These are phyloP conservation scores for Paecilomyces formosus DNA, from an alignment of 2,329 filamentous ascomycete genomes.

Conservation along the genomic window DNA sequence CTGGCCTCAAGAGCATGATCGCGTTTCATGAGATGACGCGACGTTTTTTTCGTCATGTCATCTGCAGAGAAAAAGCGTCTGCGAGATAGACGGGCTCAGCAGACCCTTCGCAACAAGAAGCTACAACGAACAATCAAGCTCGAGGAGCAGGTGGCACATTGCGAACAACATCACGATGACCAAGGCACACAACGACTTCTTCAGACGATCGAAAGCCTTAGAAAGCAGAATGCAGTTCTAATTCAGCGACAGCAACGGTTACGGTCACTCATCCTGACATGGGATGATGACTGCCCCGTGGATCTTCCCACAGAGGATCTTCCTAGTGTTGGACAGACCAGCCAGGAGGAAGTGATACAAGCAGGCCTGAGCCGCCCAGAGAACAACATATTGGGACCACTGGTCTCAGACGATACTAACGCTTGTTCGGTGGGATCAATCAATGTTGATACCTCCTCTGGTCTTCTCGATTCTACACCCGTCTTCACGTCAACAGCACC, in stretches of 20 bases:
- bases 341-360: background rate
- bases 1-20: background rate
- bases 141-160: conserved; percentile 15
- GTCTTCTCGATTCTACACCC: background rate
- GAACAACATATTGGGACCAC: background rate
- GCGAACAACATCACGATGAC: conserved; percentile 16
- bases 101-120: conserved; percentile 18
- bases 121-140: conserved; percentile 11
- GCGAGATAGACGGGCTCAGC: conserved; percentile 19
- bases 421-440: conserved; percentile 2
- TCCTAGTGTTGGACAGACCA: background rate
- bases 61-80: conserved; percentile 14
- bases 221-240: conserved; percentile 15
- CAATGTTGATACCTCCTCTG: background rate
- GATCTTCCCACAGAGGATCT: background rate
- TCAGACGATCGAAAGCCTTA: conserved; percentile 12
- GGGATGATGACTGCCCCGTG: conserved; percentile 7
- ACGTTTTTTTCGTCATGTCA: background rate
- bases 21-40: background rate
- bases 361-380: background rate
- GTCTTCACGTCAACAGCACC: conserved; percentile 7
- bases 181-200: conserved; percentile 10
- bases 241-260: conserved; percentile 11
- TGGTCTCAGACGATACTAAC: conserved; percentile 1
- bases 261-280: conserved; percentile 12